Base-by-base conservation (phyloP, 1,284 basidiomycete genomes). In the Garcileccinum viscosum region DNA sequence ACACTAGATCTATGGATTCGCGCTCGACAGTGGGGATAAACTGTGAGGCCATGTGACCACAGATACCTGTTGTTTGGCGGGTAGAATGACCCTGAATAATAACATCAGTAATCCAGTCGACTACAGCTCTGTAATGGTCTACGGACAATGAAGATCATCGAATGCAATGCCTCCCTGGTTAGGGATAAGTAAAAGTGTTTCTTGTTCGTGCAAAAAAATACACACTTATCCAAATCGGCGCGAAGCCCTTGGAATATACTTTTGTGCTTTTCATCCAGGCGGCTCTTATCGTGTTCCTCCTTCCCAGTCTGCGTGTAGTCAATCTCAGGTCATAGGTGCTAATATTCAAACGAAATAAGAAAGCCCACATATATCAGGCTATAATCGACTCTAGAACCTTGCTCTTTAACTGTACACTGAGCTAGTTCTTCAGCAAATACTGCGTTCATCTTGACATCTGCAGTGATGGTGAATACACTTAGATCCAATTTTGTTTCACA, bases 1-100 rank as follows among this genome's bases (percentile, higher is more conserved):
- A 94, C 89, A 94, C 90, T 12, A 96, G 82, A 81, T 98, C 96
- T 69, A 98, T 92, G 0, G 94, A 94, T 82, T 99, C 97, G 70
- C 97, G 89, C 81, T 99, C 97, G 1, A 99, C 96, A 0, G 97
- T 99, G 2, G 96, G 95, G 69, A 99, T 97, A 78, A 98, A 98
- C 11, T 94, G 85, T 1, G 95, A 92, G 4, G 95, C 90, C 80
- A 98, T 89, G 75, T 97, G 95, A 0, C 96, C 96, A 11, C 94
- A 94, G 33, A 97, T 89, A 38, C 96, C 95, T 1, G 96, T 98
- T 3, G 95, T 97, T 81, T 64, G 63, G 4, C 63, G 37, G 30
- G 63, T 64, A 4, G 63, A 32, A 33, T 62, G 61, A 22, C 61
- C 61, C 61, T 62, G 27, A 6, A 30, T 17, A 62, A 63, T 22